Base-by-base conservation (phyloP, 1,139 yeast genomes). In the Taiozyma sp. region DNA sequence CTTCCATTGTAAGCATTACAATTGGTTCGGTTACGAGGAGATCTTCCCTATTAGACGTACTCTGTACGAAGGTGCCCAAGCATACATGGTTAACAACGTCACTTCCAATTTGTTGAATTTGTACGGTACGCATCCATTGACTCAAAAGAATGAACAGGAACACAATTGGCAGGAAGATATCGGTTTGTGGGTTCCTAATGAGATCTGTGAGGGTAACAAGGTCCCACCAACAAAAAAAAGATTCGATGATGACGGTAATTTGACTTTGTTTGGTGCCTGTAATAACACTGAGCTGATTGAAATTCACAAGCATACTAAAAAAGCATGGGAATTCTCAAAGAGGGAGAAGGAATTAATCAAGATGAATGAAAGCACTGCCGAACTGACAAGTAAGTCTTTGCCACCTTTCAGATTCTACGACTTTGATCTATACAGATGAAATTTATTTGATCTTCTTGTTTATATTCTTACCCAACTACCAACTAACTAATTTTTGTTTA, bases 31-130 rank as follows among this genome's bases (percentile, higher is more conserved):
- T 2, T 63, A 73, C 16, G 70, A 69, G 39, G 77, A 76, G 53
- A 65, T 81, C 34, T 68, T 74, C 50, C 86, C 87, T 3, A 61
- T 83, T 40, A 70, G 82, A 49, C 74, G 78, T 56, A 73, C 85
- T 0, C 64, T 72, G 51, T 81, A 77, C 56, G 87, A 83, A 66
- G 87, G 86, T 24, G 75, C 75, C 2, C 74, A 76, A 32, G 78
- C 76, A 1, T 80, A 77, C 60, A 70, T 81, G 48, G 87, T 88
- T n/a, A 67, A 76, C 56, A 72, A 76, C 49, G 72, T 72, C 43
- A 72, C 73, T 30, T 61, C 68, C 10, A 69, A 78, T 37, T 66
- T 82, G 41, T 59, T 63, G 28, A 61, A 74, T 45, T 71, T 71
- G 55, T 76, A 76, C 54, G 79, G 79, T 2, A 9, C 42, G 1